Base-by-base conservation (phyloP, 345 rosid genomes). In the Acer saccharum region DNA sequence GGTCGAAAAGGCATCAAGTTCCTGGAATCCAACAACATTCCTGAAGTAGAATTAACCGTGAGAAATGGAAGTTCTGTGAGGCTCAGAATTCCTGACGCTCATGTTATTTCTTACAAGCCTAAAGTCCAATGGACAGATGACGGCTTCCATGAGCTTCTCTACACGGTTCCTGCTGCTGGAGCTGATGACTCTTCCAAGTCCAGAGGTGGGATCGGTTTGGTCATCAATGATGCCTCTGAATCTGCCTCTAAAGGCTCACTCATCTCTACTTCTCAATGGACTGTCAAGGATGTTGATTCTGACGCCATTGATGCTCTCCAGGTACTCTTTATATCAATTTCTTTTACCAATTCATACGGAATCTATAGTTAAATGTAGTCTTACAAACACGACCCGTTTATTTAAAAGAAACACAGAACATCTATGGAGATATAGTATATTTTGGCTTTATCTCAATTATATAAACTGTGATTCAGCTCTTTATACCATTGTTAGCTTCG, bases 261-360 rank as follows among this genome's bases (percentile, higher is more conserved):
- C 21, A 14, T 88, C 65, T 76, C 89, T 44, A 74, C 72, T 48
- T 87, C 85, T 81, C 81, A 87, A 55, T 93, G 99, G 98, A 89
- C 79, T 77, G 91, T 95, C 3, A 90, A 87, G 81, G 97, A 87
- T 75, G 89, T 85, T 71, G 98, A 93, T 83, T 91, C 89, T 29
- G 99, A 95, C 55, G 81, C 98, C 84, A 92, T 92, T 79, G 98
- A 92, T 83, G 96, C 98, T 48, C 86, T 93, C 68, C 98, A 95
- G 98, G 98, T 93, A 76, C 65, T 32, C 58, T 60, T 61, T 41
- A 21, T 10, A 18, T n/a, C 4, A 20, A 4, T 14, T 16, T 6
- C 17, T 54, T 46, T 46, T 44, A 44, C 11, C 50, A 44, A 44
- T 44, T 44, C 50, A 44, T 44, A 10, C 9, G 50, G 50, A 44